Conservation (phyloP, 1,284 basidiomycete genomes). For the Rhizoctonia solani region DNA sequence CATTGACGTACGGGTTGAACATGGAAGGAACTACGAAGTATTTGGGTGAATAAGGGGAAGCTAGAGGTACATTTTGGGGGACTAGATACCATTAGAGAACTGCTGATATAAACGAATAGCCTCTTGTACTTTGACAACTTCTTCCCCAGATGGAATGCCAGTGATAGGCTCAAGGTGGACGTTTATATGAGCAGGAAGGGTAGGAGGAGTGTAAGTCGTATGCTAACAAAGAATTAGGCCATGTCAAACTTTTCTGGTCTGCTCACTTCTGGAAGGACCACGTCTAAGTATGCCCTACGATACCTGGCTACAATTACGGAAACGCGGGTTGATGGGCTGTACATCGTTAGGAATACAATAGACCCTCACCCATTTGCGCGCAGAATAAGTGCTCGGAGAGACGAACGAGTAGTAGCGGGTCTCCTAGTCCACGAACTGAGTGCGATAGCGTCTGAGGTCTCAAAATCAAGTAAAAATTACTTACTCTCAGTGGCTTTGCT, state of each 20-base stretch:
- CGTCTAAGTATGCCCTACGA: not conserved
- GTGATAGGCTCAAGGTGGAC: not conserved
- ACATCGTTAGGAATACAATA: not conserved
- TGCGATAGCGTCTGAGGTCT: not conserved
- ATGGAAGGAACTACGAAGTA: constrained; percentile 4
- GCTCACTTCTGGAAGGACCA: not conserved
- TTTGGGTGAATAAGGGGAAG: too few species aligned
- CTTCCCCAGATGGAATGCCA: not conserved
- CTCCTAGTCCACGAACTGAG: not conserved
- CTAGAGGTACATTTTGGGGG: too few species aligned
- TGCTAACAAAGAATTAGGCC: not conserved
- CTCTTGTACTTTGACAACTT: not conserved
- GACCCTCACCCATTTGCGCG: constrained; percentile 17
- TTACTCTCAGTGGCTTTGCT: not conserved
- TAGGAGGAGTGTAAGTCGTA: not conserved
- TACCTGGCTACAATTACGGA: not conserved
- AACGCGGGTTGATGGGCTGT: not conserved
- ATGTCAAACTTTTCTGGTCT: not conserved
- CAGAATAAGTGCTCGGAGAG: constrained; percentile 18
- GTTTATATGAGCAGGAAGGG: not conserved
- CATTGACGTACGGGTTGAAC: constrained; percentile 1
- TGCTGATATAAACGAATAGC: not conserved
- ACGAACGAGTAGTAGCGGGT: not conserved
- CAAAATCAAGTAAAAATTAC: not conserved
- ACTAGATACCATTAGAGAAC: not conserved